Evolutionary conservation across 371 early-diverging fungal genomes (phyloP), one percentile per base, ranked within the genome.

Genomic region (Lichtheimia ramosa): DNA sequence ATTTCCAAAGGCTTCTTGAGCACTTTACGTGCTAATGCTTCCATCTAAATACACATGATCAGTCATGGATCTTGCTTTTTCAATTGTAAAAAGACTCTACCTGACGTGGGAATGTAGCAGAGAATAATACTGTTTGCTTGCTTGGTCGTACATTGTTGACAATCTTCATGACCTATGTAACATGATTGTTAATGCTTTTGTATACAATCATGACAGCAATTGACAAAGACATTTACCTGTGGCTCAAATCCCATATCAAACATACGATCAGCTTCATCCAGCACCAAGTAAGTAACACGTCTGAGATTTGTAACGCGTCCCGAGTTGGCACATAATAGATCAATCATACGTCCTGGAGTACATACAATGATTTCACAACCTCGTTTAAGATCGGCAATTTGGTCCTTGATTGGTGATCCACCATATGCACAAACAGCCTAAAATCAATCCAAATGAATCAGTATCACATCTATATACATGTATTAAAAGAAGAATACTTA

Each of bases 301-400:
- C 79, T 79, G 61, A 99, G 82, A 65, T 96, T 97, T 21, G 96
- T 95, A n/a, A 95, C 95, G 60, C 95, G 87, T 49, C 97, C 99
- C 24, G 91, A 87, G 74, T 97, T 97, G 50, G 97, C 96, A 74
- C 94, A 92, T 48, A 99, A 83, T 54, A 99, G 74, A 79, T 99
- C 99, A 70, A 99, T 99, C 90, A 99, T 88, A 62, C 99, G 90
- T 4, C 99, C 99, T 15, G 99, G 99, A 14, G 99, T 99, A 74
- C 97, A 96, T 40, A 99, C 96, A 58, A 99, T 87, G 65, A 99
- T 94, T 69, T 99, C 99, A 61, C 96, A 95, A 2, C 99, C 99
- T 57, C 95, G 85, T 74, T 98, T 98, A 40, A 99, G 73, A 69
- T 98, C 99, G 14, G 92, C 95, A 66, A 98, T 99, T 65, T 99